Base-by-base conservation (phyloP, 2,329 filamentous ascomycete species). In the Basipetospora chlamydospora region DNA sequence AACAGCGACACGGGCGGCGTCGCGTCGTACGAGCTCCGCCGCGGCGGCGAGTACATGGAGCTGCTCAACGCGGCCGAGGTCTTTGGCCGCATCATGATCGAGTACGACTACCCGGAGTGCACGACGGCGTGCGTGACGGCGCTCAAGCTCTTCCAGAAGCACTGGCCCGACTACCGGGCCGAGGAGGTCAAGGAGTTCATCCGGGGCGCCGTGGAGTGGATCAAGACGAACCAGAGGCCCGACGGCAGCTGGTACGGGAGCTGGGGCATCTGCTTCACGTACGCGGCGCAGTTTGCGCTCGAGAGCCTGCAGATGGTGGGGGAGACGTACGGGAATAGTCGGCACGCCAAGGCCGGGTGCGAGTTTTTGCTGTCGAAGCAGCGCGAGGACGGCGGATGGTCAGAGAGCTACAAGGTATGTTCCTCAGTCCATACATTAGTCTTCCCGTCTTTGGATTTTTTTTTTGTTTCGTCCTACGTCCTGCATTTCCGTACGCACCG, bases 191-290 rank as follows among this genome's bases (percentile, higher is more conserved):
- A 71, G 7, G 53, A 52, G 0, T 85, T 90, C 48, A 79, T 90
- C 45, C 61, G 63, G 15, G 70, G 77, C 26, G 86, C 87, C 0
- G 73, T 94, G 1, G 61, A 66, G 34, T 96, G 86, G 63, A 93
- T 98, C 57, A 82, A 86, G 51, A 67, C 67, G 2, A 72, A 77
- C 3, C 90, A 96, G 57, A 65, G 72, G 2, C 55, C 67, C 0
- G 85, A 96, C 47, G 90, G 90, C n/a, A 81, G 80, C 41, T 98
- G 90, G 90, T 96, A 98, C 53, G 90, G 90, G 31, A 86, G 77
- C 52, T 98, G 90, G 90, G 90, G 84, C 36, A 92, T 98, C 49
- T 98, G 90, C 61, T 98, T 93, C 57, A 95, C 87, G 0, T 98
- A 98, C 52, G 90, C 87, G 1, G 82, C 76, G 44, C 92, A 96